These are phyloP conservation scores for Paxillus rubicundulus DNA, from an alignment of 768 basidiomycete species.

Conservation along the genomic window DNA sequence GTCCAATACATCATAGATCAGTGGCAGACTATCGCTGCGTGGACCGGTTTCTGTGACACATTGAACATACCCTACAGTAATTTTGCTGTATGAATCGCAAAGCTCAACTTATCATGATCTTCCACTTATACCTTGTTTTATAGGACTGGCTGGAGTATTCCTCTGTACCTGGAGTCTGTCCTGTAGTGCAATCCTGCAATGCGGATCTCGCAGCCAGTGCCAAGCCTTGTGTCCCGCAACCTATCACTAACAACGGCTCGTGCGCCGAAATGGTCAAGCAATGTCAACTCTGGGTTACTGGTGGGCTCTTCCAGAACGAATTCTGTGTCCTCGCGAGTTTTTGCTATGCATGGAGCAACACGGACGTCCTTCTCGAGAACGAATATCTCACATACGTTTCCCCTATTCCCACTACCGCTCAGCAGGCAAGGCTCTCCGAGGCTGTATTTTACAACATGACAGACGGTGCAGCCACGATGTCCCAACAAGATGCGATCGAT, in stretches of 20 bases:
- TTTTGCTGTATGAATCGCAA: constrained; percentile 10
- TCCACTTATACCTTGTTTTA: background rate
- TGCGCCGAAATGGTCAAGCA: constrained; percentile 15
- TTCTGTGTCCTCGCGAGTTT: constrained; percentile 23
- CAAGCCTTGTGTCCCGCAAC: constrained; percentile 19
- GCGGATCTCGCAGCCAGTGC: background rate
- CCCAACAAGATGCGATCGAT: constrained; percentile 20
- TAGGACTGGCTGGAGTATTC: constrained; percentile 27
- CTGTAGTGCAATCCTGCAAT: constrained; percentile 14
- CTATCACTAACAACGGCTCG: constrained; percentile 20
- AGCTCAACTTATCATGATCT: background rate
- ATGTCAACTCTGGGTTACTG: constrained; percentile 18
- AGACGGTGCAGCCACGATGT: constrained; percentile 14
- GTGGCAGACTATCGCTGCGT: constrained; percentile 21
- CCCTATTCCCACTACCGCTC: constrained; percentile 8
- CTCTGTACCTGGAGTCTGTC: constrained; percentile 17
- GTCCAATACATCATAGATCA: constrained; percentile 4
- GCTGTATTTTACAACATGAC: constrained; percentile 21
- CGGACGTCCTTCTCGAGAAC: constrained; percentile 16
- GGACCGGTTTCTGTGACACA: constrained; percentile 22
- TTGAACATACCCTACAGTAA: constrained; percentile 21
- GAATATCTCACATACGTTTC: constrained; percentile 10
- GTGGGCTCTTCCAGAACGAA: constrained; percentile 25
- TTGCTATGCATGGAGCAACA: constrained; percentile 22
- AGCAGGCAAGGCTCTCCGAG: constrained; percentile 15